Evolutionary conservation across 306 rosid species (phyloP), one percentile per base, ranked within the genome.

Genomic region (Cicer bijugum): DNA sequence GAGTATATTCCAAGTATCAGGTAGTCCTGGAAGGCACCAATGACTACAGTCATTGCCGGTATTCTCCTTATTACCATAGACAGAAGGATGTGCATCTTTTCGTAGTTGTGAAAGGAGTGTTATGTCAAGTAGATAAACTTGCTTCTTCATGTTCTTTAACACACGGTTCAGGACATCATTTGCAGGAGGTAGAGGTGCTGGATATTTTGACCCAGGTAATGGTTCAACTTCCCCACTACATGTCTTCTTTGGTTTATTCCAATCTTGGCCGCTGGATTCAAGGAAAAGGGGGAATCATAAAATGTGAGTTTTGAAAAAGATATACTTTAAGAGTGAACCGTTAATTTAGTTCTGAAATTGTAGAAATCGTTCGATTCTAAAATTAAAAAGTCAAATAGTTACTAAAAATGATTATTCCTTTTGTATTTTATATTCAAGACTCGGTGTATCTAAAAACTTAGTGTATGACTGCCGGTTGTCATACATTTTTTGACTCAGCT

Each of bases 21-120:
- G 99, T 72, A 91, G 71, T 20, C 99, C 99, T 7, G 99, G 96
- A 5, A 94, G 80, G 78, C 99, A 94, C 99, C 99, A 94, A 11
- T 94, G 99, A 79, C 97, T 94, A 69, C 99, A 94, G 12, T 94
- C 99, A 2, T 77, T 91, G 74, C 96, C 88, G 0, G 80, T 14
- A 28, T 72, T 85, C 12, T 85, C 83, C 1, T 84, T 81, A 0
- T 81, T n/a, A 28, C 35, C 35, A 64, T 89, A 91, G 1, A 75
- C 71, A 1, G 99, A 85, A 10, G 99, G 99, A 66, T 94, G 99
- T 39, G 89, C 97, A 61, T 94, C 99, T 79, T 91, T 91, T 73
- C 99, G 50, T 9, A 94, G 55, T 51, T 91, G 97, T 11, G 99
- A 94, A 40, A 94, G 91, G 0, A 86, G 87, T 0, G 99, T 94